Conservation (phyloP, 2,329 filamentous ascomycete genomes). For the Diaporthe ilicicola region DNA sequence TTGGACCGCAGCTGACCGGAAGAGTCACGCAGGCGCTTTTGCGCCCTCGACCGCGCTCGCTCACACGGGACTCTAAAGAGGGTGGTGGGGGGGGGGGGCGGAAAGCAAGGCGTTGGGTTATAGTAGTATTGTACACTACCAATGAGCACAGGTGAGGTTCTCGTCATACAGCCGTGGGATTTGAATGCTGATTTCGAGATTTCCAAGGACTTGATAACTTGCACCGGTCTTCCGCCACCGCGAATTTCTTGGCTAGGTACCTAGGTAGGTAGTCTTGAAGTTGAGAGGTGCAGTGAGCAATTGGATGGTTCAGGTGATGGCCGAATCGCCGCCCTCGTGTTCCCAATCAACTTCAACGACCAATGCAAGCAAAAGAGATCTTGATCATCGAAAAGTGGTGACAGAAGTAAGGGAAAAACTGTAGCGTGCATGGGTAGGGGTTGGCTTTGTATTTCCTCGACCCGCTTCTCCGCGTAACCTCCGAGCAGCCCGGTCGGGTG, state of each 20-base stretch:
- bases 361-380: not conserved
- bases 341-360: not conserved
- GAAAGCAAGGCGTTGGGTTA: not conserved
- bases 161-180: not conserved
- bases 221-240: too few relatives aligned
- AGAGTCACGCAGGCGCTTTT: not conserved
- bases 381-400: not conserved
- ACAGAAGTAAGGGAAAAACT: not conserved
- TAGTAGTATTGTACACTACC: too few relatives aligned
- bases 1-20: not conserved
- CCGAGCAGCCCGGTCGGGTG: constrained; percentile 4
- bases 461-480: constrained; percentile 11
- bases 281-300: too few relatives aligned
- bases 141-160: not conserved
- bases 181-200: too few relatives aligned
- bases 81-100: too few relatives aligned
- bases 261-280: too few relatives aligned
- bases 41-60: too few relatives aligned
- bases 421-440: not conserved
- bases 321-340: not conserved
- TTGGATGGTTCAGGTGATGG: too few relatives aligned
- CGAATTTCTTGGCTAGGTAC: too few relatives aligned
- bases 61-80: too few relatives aligned
- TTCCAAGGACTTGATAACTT: too few relatives aligned
- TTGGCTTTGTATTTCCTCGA: not conserved